Percentiles rank a stretch among this genome's conserved stretches.
phyloP scores from a whole-genome alignment of 257 asterid species.

The Ilex asprella region DNA sequence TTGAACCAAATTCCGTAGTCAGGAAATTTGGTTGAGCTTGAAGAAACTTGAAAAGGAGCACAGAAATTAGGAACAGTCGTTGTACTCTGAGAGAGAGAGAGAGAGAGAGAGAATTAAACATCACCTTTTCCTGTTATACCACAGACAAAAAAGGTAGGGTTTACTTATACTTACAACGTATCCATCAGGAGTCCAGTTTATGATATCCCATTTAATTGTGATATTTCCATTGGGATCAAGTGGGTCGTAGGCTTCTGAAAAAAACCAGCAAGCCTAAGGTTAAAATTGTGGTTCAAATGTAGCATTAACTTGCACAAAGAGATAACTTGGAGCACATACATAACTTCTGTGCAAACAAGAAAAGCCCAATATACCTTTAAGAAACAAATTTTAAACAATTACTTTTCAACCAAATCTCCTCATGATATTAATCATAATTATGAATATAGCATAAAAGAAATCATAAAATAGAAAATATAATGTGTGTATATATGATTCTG shows the following conservation, averaged over 20 bases:
- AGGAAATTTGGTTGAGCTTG: background rate
- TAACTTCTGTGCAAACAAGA: too few species aligned
- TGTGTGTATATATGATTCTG: too few species aligned
- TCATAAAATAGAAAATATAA: too few species aligned
- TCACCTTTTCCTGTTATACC: constrained; percentile 12
- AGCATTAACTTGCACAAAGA: too few species aligned
- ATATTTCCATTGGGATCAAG: constrained; percentile 86
- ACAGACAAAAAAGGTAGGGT: background rate
- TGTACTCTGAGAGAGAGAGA: background rate
- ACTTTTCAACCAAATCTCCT: too few species aligned
- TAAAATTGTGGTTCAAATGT: background rate
- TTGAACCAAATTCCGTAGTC: too few species aligned
- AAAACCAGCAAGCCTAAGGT: background rate
- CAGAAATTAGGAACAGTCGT: background rate
- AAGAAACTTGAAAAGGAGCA: background rate
- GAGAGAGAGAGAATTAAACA: constrained; percentile 15
- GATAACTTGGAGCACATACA: too few species aligned
- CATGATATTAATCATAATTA: too few species aligned
- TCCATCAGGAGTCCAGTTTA: constrained; percentile 78
- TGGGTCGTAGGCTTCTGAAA: constrained; percentile 75
- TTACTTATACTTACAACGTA: constrained; percentile 54
- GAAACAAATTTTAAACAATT: too few species aligned
- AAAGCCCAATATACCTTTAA: too few species aligned
- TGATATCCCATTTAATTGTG: constrained; percentile 75
- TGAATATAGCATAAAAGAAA: too few species aligned